Percentiles rank a stretch among this genome's conserved stretches.
Evolutionary conservation across 225 moss, liverwort and hornwort genomes (phyloP).

Genomic region (Marchantia polymorpha): DNA sequence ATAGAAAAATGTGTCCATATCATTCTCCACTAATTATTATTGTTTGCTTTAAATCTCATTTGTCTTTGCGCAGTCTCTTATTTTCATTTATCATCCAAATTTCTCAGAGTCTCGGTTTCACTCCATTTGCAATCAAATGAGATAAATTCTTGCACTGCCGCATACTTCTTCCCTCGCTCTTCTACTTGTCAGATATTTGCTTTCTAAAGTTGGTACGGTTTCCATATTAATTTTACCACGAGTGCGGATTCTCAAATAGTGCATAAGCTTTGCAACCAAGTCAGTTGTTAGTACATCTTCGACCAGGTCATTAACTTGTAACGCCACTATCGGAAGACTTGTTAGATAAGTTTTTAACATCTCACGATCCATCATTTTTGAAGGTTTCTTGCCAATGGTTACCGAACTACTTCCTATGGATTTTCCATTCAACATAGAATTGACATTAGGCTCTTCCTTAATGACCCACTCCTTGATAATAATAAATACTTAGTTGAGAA

Average conservation of each 20-base stretch:
- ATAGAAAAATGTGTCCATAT: slow-evolving; percentile 67
- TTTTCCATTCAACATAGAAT: slow-evolving; percentile 44
- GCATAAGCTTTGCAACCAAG: too few species aligned
- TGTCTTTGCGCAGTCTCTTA: slow-evolving; percentile 76
- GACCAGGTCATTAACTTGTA: too few species aligned
- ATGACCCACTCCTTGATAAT: slow-evolving; percentile 91
- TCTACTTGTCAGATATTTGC: slow-evolving; percentile 51
- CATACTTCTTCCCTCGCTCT: slow-evolving; percentile 84
- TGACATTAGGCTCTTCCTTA: slow-evolving; percentile 55
- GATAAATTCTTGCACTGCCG: slow-evolving; percentile 59
- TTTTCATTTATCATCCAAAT: slow-evolving; percentile 56
- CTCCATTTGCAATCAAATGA: slow-evolving; percentile 64
- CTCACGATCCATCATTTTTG: slow-evolving; percentile 63
- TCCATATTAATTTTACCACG: slow-evolving; percentile 54
- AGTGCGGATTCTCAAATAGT: too few species aligned
- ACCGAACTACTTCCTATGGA: slow-evolving; percentile 29
- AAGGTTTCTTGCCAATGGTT: slow-evolving; percentile 41
- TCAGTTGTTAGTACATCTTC: too few species aligned
- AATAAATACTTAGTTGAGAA: slow-evolving; percentile 76
- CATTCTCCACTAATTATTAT: slow-evolving; percentile 46
- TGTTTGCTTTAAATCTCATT: slow-evolving; percentile 74
- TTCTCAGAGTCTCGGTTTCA: slow-evolving; percentile 52
- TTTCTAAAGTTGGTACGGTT: slow-evolving; percentile 40
- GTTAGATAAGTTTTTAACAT: too few species aligned
- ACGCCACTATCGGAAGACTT: too few species aligned